These are phyloP conservation scores for Fusarium pilosicola DNA, from an alignment of 2,329 filamentous ascomycete species.

Conservation along the genomic window DNA sequence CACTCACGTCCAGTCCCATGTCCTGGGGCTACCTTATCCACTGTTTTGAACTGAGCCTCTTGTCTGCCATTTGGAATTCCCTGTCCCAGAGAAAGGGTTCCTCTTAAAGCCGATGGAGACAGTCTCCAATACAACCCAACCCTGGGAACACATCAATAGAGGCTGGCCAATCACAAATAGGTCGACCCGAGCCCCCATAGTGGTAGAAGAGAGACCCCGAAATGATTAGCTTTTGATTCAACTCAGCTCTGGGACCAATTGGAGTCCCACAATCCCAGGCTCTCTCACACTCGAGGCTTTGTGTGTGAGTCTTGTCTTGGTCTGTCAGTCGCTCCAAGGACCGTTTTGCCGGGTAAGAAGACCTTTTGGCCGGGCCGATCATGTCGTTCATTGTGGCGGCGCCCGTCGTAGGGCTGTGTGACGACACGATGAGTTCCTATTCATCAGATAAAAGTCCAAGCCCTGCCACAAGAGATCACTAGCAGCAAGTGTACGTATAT, in stretches of 20 bases:
- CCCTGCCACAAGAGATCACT: constrained; percentile 13
- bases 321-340: constrained; percentile 28
- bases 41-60: not conserved
- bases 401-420: constrained; percentile 47
- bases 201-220: constrained; percentile 6
- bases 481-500: not conserved
- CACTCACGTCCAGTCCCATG: not conserved
- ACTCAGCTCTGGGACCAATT: constrained; percentile 23
- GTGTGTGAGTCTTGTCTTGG: not conserved
- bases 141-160: constrained; percentile 14
- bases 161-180: constrained; percentile 2
- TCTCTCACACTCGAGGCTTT: not conserved
- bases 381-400: constrained; percentile 30
- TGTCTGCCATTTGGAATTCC: not conserved
- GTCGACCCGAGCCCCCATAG: constrained; percentile 4
- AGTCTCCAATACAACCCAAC: constrained; percentile 17
- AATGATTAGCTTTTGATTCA: constrained; percentile 18
- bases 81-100: constrained; percentile 13
- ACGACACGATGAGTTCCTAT: constrained; percentile 31
- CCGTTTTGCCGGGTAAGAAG: constrained; percentile 31
- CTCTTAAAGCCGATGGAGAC: not conserved
- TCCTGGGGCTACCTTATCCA: not conserved
- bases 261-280: constrained; percentile 25
- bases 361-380: constrained; percentile 40
- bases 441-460: not conserved